phyloP scores from a whole-genome alignment of 2,329 filamentous ascomycete genomes.

The Dendrostoma leiphaemia region DNA sequence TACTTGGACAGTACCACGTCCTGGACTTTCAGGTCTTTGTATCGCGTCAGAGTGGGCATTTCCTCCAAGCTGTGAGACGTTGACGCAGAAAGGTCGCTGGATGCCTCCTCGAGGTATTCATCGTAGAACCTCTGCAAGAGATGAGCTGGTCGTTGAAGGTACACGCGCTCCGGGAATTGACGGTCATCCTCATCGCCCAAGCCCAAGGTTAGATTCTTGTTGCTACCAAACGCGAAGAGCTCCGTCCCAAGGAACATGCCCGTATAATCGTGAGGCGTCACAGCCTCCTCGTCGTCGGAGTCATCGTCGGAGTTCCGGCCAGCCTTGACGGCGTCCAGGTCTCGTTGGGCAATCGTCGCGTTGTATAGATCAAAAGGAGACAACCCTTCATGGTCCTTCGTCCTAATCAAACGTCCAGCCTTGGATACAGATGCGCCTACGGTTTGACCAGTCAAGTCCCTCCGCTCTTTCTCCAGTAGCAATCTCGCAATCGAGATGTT shows the following conservation, averaged over 20 bases:
- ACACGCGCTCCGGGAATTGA: constrained; percentile 85
- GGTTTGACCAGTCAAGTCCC: constrained; percentile 59
- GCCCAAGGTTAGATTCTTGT: constrained; percentile 89
- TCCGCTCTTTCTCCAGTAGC: constrained; percentile 75
- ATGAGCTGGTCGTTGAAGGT: constrained; percentile 72
- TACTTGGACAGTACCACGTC: constrained; percentile 88
- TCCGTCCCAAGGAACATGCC: constrained; percentile 64
- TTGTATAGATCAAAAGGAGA: constrained; percentile 93
- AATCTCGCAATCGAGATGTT: constrained; percentile 83
- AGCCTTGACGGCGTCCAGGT: constrained; percentile 45
- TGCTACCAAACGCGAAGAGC: constrained; percentile 91
- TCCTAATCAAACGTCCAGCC: constrained; percentile 79
- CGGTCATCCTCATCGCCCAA: constrained; percentile 95
- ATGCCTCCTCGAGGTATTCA: constrained; percentile 57
- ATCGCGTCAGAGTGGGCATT: constrained; percentile 71
- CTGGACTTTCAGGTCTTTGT: constrained; percentile 71
- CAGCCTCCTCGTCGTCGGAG: constrained; percentile 53
- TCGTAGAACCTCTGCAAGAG: constrained; percentile 71
- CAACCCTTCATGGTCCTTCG: constrained; percentile 92
- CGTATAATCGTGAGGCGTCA: constrained; percentile 15
- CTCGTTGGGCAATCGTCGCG: constrained; percentile 78
- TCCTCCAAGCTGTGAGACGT: constrained; percentile 39
- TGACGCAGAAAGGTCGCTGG: constrained; percentile 31
- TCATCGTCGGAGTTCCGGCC: constrained; percentile 47
- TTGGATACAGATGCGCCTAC: constrained; percentile 56